Evolutionary conservation across 2,329 filamentous ascomycete genomes (phyloP), one percentile per base, ranked within the genome.

Genomic region (Talaromyces islandicus): DNA sequence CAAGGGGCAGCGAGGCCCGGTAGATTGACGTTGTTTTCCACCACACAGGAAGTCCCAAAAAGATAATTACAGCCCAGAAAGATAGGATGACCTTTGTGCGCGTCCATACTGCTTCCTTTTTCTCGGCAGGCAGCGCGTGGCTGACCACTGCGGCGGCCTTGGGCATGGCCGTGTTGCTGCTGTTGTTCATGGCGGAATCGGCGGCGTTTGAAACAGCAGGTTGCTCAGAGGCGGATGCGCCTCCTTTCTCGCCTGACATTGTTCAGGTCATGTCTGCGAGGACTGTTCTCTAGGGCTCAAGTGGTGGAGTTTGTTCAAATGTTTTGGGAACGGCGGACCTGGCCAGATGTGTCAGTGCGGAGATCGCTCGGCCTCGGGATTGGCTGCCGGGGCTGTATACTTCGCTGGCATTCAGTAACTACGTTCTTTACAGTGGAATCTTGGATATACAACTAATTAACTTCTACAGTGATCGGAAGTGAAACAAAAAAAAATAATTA

Each of bases 1-100:
- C 83, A 66, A 97, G 75, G 5, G 94, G 94, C 66, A 99, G 78
- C 51, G 87, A 83, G 12, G 93, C 92, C 59, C 94, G 85, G 74
- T 96, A 92, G 59, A 97, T 96, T 0, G 90, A 89, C 4, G 94
- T 99, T 0, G 94, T 97, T 73, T 87, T 87, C 87, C 91, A 95
- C 94, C 94, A 99, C 83, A 96, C 88, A 60, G 94, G 94, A 65
- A 99, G 74, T 2, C 94, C 94, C 6, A 99, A 77, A 30, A 88
- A 83, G 7, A 96, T 72, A 7, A 96, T 90, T 41, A 97, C 86
- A 5, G 86, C 79, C 94, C 94, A 99, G 75, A 97, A 97, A 9
- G 93, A 93, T 63, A 90, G 73, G 63, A 99, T 87, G 56, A 97
- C 88, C 63, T 81, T 81, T 54, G 85, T 85, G 58, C 94, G 88